A percentile compares a stretch with the other conserved stretches of the same genome.
phyloP scores from a whole-genome alignment of 208 protist species.

The Herpetomonas tarakana region DNA sequence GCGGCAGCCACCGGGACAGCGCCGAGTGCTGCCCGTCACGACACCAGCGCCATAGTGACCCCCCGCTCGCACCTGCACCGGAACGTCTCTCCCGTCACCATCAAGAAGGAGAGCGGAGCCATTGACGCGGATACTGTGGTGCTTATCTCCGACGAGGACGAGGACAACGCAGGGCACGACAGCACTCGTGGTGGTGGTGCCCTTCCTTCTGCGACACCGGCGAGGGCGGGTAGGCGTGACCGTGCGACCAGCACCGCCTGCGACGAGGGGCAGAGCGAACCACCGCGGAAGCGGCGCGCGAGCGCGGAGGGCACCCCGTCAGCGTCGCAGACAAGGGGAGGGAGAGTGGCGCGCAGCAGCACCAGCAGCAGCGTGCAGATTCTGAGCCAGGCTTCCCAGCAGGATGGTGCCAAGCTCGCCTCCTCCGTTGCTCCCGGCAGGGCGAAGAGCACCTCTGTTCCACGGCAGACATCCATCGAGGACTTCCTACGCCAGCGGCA shows the following conservation, averaged over 20 bases:
- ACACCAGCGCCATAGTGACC: too few species aligned
- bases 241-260: too few species aligned
- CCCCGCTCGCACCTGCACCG: too few species aligned
- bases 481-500: neutral
- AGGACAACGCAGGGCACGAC: neutral
- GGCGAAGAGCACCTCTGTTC: too few species aligned
- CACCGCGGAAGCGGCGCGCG: neutral
- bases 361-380: slow-evolving; percentile 7
- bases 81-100: too few species aligned
- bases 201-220: too few species aligned
- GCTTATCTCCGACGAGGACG: neutral
- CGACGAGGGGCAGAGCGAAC: neutral
- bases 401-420: neutral
- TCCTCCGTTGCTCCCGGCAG: too few species aligned
- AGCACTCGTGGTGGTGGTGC: neutral
- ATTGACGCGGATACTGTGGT: neutral
- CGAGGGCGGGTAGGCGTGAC: neutral
- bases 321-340: too few species aligned
- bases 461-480: slow-evolving; percentile 1
- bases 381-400: neutral
- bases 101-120: too few species aligned
- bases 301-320: neutral
- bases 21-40: too few species aligned
- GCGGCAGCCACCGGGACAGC: too few species aligned
- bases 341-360: neutral